A percentile compares a stretch with the other conserved stretches of the same genome.
phyloP scores from a whole-genome alignment of 768 basidiomycete species.

The Xerocomellus amylosporus region DNA sequence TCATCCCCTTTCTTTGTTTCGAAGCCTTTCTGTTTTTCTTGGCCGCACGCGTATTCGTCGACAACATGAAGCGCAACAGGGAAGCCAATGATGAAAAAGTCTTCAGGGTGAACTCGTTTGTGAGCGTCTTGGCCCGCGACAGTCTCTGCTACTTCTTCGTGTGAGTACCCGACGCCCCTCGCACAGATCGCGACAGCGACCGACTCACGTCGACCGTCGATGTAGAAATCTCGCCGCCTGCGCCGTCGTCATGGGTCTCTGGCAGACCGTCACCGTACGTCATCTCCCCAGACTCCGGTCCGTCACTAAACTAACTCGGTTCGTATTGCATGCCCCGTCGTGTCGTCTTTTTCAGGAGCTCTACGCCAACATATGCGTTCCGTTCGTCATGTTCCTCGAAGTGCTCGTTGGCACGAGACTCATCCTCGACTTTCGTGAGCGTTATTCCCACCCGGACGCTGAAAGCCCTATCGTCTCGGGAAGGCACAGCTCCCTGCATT shows the following conservation, averaged over 20 bases:
- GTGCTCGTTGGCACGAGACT: slow-evolving; percentile 30
- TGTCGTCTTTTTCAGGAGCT: slow-evolving; percentile 10
- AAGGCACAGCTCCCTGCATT: slow-evolving; percentile 16
- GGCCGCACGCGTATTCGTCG: slow-evolving; percentile 17
- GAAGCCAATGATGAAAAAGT: not conserved
- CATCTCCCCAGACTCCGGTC: not conserved
- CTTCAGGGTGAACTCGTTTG: slow-evolving; percentile 18
- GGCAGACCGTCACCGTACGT: slow-evolving; percentile 26
- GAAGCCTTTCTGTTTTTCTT: slow-evolving; percentile 27
- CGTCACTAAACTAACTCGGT: too few relatives aligned
- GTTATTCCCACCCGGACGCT: slow-evolving; percentile 17
- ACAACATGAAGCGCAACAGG: slow-evolving; percentile 6
- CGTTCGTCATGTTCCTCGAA: slow-evolving; percentile 33
- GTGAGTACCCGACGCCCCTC: slow-evolving; percentile 14
- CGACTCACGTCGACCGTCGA: not conserved
- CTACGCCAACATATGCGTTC: slow-evolving; percentile 31
- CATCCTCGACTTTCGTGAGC: slow-evolving; percentile 33
- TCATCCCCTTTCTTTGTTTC: slow-evolving; percentile 32
- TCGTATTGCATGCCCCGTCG: not conserved
- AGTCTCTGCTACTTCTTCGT: slow-evolving; percentile 33
- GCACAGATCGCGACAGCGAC: not conserved
- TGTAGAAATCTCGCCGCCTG: slow-evolving; percentile 26
- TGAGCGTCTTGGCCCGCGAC: slow-evolving; percentile 25
- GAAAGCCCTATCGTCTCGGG: slow-evolving; percentile 4
- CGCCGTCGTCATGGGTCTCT: slow-evolving; percentile 27